Conservation (phyloP, 2,329 filamentous ascomycete species). For the Alternaria conjuncta region DNA sequence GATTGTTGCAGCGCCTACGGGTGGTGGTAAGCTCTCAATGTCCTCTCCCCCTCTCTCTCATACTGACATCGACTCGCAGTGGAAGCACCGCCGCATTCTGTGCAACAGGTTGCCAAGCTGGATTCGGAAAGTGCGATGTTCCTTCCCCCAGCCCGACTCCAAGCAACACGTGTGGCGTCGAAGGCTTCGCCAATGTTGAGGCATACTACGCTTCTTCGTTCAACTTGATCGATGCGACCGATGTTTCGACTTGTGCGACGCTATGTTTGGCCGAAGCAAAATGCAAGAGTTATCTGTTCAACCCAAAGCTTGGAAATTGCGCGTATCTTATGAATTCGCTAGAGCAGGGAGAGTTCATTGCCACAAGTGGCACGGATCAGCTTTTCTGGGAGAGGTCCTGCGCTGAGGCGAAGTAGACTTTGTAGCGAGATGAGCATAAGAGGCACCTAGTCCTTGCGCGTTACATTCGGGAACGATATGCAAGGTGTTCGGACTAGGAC, state of each 20-base stretch:
- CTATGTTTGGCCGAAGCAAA: slow-evolving; percentile 18
- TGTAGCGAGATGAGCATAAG: neutral
- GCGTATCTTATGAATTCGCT: neutral
- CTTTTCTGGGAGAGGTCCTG: slow-evolving; percentile 1
- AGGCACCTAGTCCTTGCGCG: neutral
- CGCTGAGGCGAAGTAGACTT: neutral
- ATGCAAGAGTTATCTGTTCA: slow-evolving; percentile 21
- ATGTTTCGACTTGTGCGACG: slow-evolving; percentile 15
- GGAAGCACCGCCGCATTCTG: slow-evolving; percentile 38
- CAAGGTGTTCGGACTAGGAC: neutral
- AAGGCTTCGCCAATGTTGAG: slow-evolving; percentile 19
- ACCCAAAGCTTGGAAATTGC: slow-evolving; percentile 5
- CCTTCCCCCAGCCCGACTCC: slow-evolving; percentile 2
- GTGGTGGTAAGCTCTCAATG: slow-evolving; percentile 31
- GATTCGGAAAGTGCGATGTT: slow-evolving; percentile 30
- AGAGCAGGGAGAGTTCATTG: slow-evolving; percentile 1
- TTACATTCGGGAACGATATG: neutral
- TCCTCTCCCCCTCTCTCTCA: neutral
- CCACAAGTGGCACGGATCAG: slow-evolving; percentile 1
- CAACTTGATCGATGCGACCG: slow-evolving; percentile 15
- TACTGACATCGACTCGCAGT: slow-evolving; percentile 18
- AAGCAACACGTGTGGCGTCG: slow-evolving; percentile 12
- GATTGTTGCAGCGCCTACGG: slow-evolving; percentile 54
- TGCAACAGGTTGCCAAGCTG: slow-evolving; percentile 39
- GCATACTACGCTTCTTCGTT: slow-evolving; percentile 23